Conservation (phyloP, 805 yeast genomes). For the Torulaspora franciscae region DNA sequence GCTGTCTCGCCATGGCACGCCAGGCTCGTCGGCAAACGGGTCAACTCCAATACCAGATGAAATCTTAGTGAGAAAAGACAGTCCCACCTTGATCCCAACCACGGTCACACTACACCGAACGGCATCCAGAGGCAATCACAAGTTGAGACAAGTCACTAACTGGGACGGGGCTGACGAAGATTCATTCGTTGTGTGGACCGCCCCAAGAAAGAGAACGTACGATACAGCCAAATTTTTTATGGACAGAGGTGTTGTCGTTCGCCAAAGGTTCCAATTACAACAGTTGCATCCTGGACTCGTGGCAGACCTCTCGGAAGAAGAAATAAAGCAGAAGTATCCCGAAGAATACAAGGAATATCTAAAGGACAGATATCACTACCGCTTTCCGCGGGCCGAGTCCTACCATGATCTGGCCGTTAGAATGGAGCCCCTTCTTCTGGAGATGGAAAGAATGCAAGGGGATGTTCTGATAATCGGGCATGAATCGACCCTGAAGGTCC, state of each 20-base stretch:
- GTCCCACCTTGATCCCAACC: conserved; percentile 31
- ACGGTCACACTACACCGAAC: conserved; percentile 24
- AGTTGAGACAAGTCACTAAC: conserved; percentile 37
- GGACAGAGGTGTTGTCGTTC: conserved; percentile 55
- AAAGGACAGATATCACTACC: conserved; percentile 85
- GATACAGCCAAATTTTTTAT: conserved; percentile 72
- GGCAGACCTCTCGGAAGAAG: conserved; percentile 60
- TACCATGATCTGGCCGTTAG: conserved; percentile 95
- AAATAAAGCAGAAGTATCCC: conserved; percentile 58
- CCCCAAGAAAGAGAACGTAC: conserved; percentile 77
- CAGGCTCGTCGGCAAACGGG: conserved; percentile 8
- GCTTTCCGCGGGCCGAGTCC: conserved; percentile 89
- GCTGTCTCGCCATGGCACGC: conserved; percentile 12
- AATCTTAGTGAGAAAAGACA: conserved; percentile 9
- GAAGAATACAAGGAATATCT: conserved; percentile 60
- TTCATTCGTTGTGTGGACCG: conserved; percentile 88
- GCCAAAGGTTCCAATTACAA: conserved; percentile 76
- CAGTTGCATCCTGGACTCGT: conserved; percentile 87
- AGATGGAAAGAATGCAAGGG: conserved; percentile 86
- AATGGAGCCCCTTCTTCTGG: conserved; percentile 86
- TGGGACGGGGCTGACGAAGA: conserved; percentile 56
- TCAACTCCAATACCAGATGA: conserved; percentile 11
- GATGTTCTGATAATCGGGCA: conserved; percentile 90
- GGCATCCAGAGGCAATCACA: conserved; percentile 24
- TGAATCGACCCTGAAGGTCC: conserved; percentile 80